These are phyloP conservation scores for Blastocystis sp. DNA, from an alignment of 352 stramenopile genomes.

Conservation along the genomic window DNA sequence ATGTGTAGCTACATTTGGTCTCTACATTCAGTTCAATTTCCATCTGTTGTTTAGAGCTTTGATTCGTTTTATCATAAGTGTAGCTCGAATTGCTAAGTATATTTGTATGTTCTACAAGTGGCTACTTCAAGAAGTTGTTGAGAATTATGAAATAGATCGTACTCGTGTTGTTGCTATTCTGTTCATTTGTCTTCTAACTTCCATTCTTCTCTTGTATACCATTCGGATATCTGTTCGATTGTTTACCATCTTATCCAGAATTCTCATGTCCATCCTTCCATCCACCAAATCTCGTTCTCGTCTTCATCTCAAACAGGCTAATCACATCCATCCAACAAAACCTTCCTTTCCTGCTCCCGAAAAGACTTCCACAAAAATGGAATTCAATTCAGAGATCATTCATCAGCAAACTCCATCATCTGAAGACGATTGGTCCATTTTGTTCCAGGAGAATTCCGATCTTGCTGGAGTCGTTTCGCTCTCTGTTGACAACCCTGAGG, in stretches of 20 bases:
- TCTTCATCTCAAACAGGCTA: too few species aligned
- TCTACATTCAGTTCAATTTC: conserved; percentile 37
- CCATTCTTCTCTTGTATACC: background rate
- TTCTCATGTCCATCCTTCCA: background rate
- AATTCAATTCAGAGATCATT: too few species aligned
- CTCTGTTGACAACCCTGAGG: background rate
- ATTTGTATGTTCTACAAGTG: background rate
- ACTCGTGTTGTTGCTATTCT: background rate
- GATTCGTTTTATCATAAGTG: background rate
- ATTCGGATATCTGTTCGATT: background rate
- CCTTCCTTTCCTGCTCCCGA: too few species aligned
- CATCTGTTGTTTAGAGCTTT: background rate
- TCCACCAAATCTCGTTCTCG: too few species aligned
- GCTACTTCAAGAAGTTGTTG: background rate
- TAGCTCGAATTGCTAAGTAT: background rate
- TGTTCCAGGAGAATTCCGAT: background rate
- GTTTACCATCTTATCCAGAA: background rate
- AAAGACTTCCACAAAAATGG: too few species aligned
- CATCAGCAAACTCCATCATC: too few species aligned
- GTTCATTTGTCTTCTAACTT: background rate
- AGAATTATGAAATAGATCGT: background rate
- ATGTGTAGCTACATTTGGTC: conserved; percentile 3
- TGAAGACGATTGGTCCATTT: background rate
- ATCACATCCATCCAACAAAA: too few species aligned
- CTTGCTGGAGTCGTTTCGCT: background rate